Evolutionary conservation across 2,329 filamentous ascomycete species (phyloP), one percentile per base, ranked within the genome.

Genomic region (Pseudogymnoascus sp.): DNA sequence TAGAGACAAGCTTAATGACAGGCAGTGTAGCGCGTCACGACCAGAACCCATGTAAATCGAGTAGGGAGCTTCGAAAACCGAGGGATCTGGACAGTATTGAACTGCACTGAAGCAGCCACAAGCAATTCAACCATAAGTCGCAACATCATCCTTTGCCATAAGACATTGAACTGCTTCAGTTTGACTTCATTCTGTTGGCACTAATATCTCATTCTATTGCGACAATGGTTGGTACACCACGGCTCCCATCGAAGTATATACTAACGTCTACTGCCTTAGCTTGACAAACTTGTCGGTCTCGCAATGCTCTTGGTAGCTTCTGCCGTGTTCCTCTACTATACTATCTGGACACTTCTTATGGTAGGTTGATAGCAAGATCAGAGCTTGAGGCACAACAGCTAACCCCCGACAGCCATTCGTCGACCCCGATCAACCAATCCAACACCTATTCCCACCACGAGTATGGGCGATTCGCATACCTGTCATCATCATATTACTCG

Each of bases 391-490:
- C 28, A 55, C 16, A 69, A n/a, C 22, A 35, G 52, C 59, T 62
- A 67, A 68, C 52, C 41, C 52, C 30, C 5, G 8, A 60, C 69
- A 99, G 94, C 94, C 94, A 74, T 99, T 99, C 76, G 94, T 99
- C 77, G 94, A 99, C 77, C 85, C 89, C 63, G 91, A 91, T 75
- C 94, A 99, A 77, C 88, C 91, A 63, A 88, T 97, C 64, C 94
- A 99, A 75, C 89, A 89, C 75, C 83, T 97, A 80, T 99, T 99
- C 80, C 94, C 91, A 66, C 93, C 93, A 55, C 92, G 94, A 75
- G 92, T 96, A 75, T 99, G 94, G 94, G 94, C 94, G 65, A 96
- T 99, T 75, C 92, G 94, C 75, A 94, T 99, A 72, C 94, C 94
- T 69, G 93, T 99, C 71, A 96, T 99, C 75, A 87, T 99, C 69